phyloP scores from a whole-genome alignment of 1,284 basidiomycete genomes.

The Fomitiporia mediterranea region DNA sequence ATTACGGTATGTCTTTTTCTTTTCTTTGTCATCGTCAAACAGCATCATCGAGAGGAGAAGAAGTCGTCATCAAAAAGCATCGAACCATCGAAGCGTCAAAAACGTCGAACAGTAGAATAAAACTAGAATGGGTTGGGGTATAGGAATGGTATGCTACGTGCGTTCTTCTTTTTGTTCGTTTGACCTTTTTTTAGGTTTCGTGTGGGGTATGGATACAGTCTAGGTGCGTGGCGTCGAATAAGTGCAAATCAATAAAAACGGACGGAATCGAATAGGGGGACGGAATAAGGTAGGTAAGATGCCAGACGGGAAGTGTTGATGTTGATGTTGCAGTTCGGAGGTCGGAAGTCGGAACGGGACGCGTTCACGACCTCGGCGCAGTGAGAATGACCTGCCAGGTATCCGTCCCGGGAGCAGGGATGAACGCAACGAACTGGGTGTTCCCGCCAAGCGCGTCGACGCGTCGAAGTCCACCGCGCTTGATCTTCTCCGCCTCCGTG shows the following conservation, averaged over 20 bases:
- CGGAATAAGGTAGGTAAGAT: background rate
- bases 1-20: too few relatives aligned
- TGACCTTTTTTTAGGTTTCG: background rate
- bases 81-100: too few relatives aligned
- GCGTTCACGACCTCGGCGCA: background rate
- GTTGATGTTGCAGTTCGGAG: background rate
- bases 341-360: background rate
- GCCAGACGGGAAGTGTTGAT: background rate
- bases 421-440: constrained; percentile 10
- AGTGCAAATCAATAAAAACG: too few relatives aligned
- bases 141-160: background rate
- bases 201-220: constrained; percentile 5
- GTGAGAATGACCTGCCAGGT: constrained; percentile 9
- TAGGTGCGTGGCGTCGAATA: background rate
- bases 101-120: background rate
- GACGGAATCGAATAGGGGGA: background rate
- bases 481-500: constrained; percentile 3
- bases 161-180: background rate
- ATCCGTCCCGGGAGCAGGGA: background rate
- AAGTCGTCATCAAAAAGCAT: too few relatives aligned
- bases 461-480: constrained; percentile 12
- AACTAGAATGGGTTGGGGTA: background rate
- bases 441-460: constrained; percentile 12
- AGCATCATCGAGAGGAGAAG: too few relatives aligned
- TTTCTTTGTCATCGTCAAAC: too few relatives aligned